Evolutionary conservation across 805 yeast species (phyloP).

Genomic region (Brettanomyces bruxellensis): DNA sequence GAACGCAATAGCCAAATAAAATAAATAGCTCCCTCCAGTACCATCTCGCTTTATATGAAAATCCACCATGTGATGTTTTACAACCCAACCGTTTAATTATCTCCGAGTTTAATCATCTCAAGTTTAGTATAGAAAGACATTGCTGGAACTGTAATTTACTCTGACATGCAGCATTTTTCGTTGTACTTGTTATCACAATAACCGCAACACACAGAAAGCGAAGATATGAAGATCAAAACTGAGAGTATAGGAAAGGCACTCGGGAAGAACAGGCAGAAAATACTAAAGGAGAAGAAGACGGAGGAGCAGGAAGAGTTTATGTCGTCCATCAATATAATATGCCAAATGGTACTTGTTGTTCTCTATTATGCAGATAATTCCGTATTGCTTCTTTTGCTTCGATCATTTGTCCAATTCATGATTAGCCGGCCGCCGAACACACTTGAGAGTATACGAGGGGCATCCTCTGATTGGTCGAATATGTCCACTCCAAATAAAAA

Average conservation of each 20-base stretch:
- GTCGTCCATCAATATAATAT: conserved; percentile 25
- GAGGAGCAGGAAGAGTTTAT: conserved; percentile 30
- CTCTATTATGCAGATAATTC: conserved; percentile 35
- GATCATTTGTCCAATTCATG: conserved; percentile 30
- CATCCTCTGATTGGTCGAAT: background rate
- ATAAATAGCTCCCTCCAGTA: too few relatives aligned
- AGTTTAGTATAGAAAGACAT: too few relatives aligned
- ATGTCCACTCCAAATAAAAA: conserved; percentile 12
- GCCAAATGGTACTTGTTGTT: conserved; percentile 28
- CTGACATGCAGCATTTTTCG: too few relatives aligned
- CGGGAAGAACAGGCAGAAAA: conserved; percentile 29
- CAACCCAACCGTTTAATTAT: too few relatives aligned
- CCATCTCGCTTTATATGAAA: too few relatives aligned
- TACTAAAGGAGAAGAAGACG: conserved; percentile 34
- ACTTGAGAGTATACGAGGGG: background rate
- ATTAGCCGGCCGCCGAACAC: conserved; percentile 33
- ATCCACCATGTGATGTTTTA: too few relatives aligned
- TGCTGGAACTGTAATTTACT: too few relatives aligned
- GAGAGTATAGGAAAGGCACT: conserved; percentile 25
- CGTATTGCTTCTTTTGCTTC: conserved; percentile 21
- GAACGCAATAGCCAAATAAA: too few relatives aligned
- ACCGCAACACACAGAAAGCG: too few relatives aligned
- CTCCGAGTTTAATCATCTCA: too few relatives aligned
- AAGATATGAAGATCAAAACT: conserved; percentile 9
- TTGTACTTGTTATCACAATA: too few relatives aligned